These are phyloP conservation scores for Trametes coccinea DNA, from an alignment of 768 basidiomycete species.

Conservation along the genomic window DNA sequence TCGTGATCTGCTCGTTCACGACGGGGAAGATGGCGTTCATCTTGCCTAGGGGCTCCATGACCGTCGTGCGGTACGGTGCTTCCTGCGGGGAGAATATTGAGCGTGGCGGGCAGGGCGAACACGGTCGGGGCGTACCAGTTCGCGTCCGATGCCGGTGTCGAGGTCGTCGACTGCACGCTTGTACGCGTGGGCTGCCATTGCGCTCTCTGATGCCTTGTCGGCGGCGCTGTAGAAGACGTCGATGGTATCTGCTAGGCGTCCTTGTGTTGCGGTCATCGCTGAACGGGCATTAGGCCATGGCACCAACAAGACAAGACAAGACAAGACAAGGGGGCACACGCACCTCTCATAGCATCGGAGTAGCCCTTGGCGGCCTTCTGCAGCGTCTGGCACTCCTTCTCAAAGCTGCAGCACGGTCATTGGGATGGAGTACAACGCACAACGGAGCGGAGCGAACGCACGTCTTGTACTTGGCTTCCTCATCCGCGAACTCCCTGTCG, in stretches of 20 bases:
- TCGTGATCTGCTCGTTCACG: slow-evolving; percentile 90
- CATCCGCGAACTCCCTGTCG: slow-evolving; percentile 90
- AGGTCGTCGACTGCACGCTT: slow-evolving; percentile 93
- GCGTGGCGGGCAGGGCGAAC: not conserved
- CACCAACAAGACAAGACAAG: not conserved
- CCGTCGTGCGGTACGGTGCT: slow-evolving; percentile 89
- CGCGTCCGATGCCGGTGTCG: slow-evolving; percentile 78
- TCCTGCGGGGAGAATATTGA: slow-evolving; percentile 53
- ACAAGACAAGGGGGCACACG: slow-evolving; percentile 26
- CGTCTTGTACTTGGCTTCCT: slow-evolving; percentile 89
- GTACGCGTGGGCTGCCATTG: slow-evolving; percentile 97
- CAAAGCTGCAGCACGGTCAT: slow-evolving; percentile 56
- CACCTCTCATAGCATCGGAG: slow-evolving; percentile 91
- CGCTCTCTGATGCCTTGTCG: slow-evolving; percentile 83
- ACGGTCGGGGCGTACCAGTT: slow-evolving; percentile 59
- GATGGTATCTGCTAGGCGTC: slow-evolving; percentile 89
- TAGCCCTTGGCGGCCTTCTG: slow-evolving; percentile 97
- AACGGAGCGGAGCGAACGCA: slow-evolving; percentile 42
- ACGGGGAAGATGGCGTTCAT: slow-evolving; percentile 95
- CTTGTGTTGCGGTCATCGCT: slow-evolving; percentile 96
- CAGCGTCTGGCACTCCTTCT: slow-evolving; percentile 91
- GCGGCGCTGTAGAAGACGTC: slow-evolving; percentile 89
- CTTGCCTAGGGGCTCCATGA: slow-evolving; percentile 94
- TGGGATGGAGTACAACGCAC: slow-evolving; percentile 3
- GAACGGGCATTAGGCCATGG: not conserved